Conservation (phyloP, 1,139 yeast species). For the Meyerozyma guilliermondii region DNA sequence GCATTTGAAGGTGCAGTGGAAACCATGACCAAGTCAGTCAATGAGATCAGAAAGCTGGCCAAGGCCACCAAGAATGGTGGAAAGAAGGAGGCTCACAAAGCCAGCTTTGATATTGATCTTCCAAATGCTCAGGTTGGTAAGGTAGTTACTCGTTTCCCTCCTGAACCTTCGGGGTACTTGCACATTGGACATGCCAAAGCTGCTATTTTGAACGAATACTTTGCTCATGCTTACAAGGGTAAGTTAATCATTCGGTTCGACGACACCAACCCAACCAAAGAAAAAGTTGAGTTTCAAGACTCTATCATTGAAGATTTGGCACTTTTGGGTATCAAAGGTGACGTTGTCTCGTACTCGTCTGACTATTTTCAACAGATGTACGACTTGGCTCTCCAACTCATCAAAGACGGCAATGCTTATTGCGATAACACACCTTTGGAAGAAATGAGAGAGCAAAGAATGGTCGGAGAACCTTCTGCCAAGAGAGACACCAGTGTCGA, state of each 20-base stretch:
- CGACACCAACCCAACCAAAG: conserved; percentile 95
- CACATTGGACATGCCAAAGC: conserved; percentile 97
- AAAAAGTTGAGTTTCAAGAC: conserved; percentile 87
- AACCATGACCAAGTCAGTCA: conserved; percentile 57
- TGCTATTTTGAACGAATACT: conserved; percentile 89
- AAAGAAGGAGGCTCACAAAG: conserved; percentile 77
- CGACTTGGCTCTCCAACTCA: conserved; percentile 74
- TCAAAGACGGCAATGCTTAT: conserved; percentile 93
- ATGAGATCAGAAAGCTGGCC: conserved; percentile 68
- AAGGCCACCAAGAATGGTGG: conserved; percentile 45
- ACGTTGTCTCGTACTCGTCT: conserved; percentile 78
- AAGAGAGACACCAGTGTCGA: conserved; percentile 90
- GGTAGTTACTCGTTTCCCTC: conserved; percentile 97
- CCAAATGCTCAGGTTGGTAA: conserved; percentile 87
- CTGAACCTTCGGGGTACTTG: conserved; percentile 86
- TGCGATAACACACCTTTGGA: conserved; percentile 95
- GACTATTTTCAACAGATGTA: conserved; percentile 91
- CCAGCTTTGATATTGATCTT: conserved; percentile 88
- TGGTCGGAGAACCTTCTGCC: conserved; percentile 87
- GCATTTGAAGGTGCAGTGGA: conserved; percentile 70
- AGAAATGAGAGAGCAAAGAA: conserved; percentile 95
- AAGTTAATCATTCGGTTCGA: conserved; percentile 92
- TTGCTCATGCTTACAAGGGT: conserved; percentile 91
- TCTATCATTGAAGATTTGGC: conserved; percentile 87
- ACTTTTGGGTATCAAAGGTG: conserved; percentile 88